phyloP scores from a whole-genome alignment of 768 basidiomycete species.

The Trametopsis cervina region DNA sequence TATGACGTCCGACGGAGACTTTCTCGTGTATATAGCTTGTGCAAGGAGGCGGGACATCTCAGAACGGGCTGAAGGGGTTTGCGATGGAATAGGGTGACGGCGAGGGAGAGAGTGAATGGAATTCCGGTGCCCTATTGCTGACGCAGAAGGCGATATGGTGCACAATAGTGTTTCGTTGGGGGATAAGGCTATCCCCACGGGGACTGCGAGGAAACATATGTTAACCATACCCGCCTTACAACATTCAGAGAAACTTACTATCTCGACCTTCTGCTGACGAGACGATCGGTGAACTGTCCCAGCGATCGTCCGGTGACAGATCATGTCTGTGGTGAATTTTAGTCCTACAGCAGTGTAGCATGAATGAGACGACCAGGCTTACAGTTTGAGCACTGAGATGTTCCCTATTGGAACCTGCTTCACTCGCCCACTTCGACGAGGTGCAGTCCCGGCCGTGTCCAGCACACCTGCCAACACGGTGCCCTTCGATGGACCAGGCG shows the following conservation, averaged over 20 bases:
- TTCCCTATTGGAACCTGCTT: constrained; percentile 42
- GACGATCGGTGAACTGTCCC: constrained; percentile 42
- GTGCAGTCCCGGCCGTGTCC: constrained; percentile 36
- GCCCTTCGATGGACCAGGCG: constrained; percentile 28
- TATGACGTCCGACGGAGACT: constrained; percentile 51
- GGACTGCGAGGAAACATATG: constrained; percentile 42
- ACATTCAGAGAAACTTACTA: constrained; percentile 10
- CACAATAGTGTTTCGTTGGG: constrained; percentile 55
- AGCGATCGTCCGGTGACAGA: constrained; percentile 42
- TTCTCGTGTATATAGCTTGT: constrained; percentile 42
- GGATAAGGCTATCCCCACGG: constrained; percentile 46
- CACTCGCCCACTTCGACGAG: constrained; percentile 24
- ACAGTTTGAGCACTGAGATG: constrained; percentile 50
- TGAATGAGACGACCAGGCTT: constrained; percentile 15
- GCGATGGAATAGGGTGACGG: constrained; percentile 3
- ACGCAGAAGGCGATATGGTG: constrained; percentile 37
- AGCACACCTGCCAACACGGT: constrained; percentile 42
- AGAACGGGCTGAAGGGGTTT: constrained; percentile 1
- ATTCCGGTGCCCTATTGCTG: constrained; percentile 6
- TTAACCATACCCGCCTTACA: background rate
- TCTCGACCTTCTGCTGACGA: constrained; percentile 40
- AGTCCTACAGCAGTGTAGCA: background rate
- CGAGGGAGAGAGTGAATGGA: constrained; percentile 18
- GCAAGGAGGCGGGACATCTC: constrained; percentile 22
- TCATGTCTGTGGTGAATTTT: constrained; percentile 38